These are phyloP conservation scores for Fraxinus floribunda DNA, from an alignment of 305 asterid species.

Conservation along the genomic window DNA sequence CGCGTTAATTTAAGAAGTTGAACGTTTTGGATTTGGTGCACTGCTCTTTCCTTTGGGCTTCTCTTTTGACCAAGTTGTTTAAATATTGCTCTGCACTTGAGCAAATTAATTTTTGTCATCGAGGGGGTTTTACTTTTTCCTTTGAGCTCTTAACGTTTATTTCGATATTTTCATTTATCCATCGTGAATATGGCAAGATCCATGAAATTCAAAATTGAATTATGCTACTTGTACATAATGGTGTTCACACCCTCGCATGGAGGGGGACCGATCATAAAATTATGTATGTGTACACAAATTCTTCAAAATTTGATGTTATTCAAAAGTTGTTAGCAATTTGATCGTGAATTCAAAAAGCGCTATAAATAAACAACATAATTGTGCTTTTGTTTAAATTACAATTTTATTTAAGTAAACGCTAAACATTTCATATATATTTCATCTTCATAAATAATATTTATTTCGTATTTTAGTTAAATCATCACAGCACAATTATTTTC, in stretches of 20 bases:
- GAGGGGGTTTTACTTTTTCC: not conserved
- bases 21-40: not conserved
- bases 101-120: not conserved
- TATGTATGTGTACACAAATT: too few species aligned
- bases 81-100: not conserved
- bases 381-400: not conserved
- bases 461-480: not conserved
- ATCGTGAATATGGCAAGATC: not conserved
- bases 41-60: not conserved
- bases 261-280: too few species aligned
- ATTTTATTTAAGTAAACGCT: not conserved
- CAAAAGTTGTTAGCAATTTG: not conserved
- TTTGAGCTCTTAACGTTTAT: not conserved
- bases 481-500: not conserved
- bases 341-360: not conserved
- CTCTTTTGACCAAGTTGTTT: not conserved
- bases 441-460: too few species aligned
- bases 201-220: not conserved
- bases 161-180: not conserved
- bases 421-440: not conserved
- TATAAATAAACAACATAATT: not conserved
- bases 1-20: not conserved
- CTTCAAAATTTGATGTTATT: too few species aligned
- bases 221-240: too few species aligned
- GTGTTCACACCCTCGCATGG: too few species aligned